These are phyloP conservation scores for Euryodendron excelsum DNA, from an alignment of 148 eudicot species.

Conservation along the genomic window DNA sequence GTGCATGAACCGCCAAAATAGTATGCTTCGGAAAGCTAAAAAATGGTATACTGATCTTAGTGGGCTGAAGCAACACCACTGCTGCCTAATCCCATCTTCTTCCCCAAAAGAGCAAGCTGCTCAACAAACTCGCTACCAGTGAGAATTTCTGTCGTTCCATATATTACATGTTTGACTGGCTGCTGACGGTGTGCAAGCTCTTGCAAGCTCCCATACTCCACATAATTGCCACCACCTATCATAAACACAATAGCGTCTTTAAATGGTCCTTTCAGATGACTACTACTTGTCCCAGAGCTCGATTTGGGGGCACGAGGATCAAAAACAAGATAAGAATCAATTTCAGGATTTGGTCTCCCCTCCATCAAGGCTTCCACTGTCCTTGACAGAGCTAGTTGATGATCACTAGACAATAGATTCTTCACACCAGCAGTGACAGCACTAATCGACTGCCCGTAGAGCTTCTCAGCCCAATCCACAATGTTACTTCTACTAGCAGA, in stretches of 20 bases:
- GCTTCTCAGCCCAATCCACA: slow-evolving; percentile 91
- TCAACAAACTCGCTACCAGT: slow-evolving; percentile 87
- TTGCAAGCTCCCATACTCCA: slow-evolving; percentile 86
- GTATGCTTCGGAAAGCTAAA: neutral
- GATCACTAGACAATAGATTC: slow-evolving; percentile 70
- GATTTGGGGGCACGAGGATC: slow-evolving; percentile 97
- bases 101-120: slow-evolving; percentile 72
- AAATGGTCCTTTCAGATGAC: slow-evolving; percentile 79
- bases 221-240: slow-evolving; percentile 94
- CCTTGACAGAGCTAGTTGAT: slow-evolving; percentile 78
- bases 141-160: slow-evolving; percentile 81
- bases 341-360: slow-evolving; percentile 83
- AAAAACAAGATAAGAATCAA: slow-evolving; percentile 66
- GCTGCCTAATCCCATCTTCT: slow-evolving; percentile 81
- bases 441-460: slow-evolving; percentile 79
- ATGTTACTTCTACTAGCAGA: slow-evolving; percentile 80
- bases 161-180: slow-evolving; percentile 67
- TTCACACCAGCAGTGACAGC: slow-evolving; percentile 95
- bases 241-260: slow-evolving; percentile 91
- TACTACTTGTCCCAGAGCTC: slow-evolving; percentile 52
- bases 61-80: slow-evolving; percentile 38
- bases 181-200: slow-evolving; percentile 72
- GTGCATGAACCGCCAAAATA: neutral
- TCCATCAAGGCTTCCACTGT: slow-evolving; percentile 96
- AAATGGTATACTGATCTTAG: slow-evolving; percentile 2